phyloP scores from a whole-genome alignment of 1,139 yeast species.

The Yamadazyma siamensis region DNA sequence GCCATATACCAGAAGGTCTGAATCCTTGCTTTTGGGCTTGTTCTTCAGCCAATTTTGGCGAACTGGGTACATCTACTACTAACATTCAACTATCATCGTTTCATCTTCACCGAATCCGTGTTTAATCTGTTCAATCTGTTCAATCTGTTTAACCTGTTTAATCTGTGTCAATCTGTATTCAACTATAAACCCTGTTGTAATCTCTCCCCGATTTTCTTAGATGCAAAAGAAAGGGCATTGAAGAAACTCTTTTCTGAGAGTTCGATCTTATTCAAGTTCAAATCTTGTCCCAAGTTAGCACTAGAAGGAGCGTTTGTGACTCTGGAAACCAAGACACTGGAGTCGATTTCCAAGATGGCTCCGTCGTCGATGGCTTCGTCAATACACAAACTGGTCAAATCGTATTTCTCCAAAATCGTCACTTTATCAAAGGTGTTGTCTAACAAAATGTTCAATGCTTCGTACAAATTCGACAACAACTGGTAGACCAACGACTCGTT shows the following conservation, averaged over 20 bases:
- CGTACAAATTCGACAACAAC: slow-evolving; percentile 73
- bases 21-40: no score
- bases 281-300: slow-evolving; percentile 28
- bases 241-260: slow-evolving; percentile 82
- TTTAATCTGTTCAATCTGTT: no score
- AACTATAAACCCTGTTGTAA: slow-evolving; percentile 67
- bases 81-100: no score
- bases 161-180: neutral
- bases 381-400: slow-evolving; percentile 76
- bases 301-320: slow-evolving; percentile 74
- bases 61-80: no score
- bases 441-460: slow-evolving; percentile 74
- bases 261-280: slow-evolving; percentile 66
- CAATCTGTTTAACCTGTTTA: no score
- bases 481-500: slow-evolving; percentile 83
- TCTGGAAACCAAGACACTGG: slow-evolving; percentile 81
- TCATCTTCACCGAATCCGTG: no score
- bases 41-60: no score
- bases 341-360: slow-evolving; percentile 84
- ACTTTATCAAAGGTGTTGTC: slow-evolving; percentile 76
- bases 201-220: slow-evolving; percentile 80
- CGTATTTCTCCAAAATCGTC: slow-evolving; percentile 78
- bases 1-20: no score
- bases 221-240: slow-evolving; percentile 88
- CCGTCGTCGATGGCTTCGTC: slow-evolving; percentile 95